These are phyloP conservation scores for Trichoderma atrobrunneum DNA, from an alignment of 2,329 filamentous ascomycete genomes.

Conservation along the genomic window DNA sequence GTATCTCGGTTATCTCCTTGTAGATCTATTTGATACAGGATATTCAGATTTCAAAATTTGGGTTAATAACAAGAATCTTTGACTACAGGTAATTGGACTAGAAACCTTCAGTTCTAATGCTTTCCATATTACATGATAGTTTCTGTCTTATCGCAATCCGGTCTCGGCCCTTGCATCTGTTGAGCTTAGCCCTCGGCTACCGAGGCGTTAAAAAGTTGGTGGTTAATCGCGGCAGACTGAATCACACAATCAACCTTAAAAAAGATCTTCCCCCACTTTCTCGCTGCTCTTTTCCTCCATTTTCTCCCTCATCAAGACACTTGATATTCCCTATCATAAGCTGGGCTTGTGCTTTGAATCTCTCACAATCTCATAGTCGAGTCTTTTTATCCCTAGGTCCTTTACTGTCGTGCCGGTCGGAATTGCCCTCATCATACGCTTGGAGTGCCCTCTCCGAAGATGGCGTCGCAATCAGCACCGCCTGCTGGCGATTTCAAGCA, in stretches of 20 bases:
- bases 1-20: neutral
- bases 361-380: neutral
- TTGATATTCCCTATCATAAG: neutral
- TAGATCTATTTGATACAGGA: neutral
- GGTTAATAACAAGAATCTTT: neutral
- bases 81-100: neutral
- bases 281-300: neutral
- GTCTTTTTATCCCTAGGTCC: neutral
- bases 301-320: too few species aligned
- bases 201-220: neutral
- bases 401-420: conserved; percentile 18
- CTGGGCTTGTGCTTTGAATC: neutral
- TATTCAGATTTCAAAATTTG: neutral
- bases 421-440: conserved; percentile 1
- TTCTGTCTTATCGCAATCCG: neutral
- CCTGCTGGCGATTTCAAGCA: conserved; percentile 16
- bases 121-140: neutral
- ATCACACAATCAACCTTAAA: neutral
- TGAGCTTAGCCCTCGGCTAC: conserved; percentile 8
- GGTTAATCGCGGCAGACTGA: conserved; percentile 9
- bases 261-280: conserved; percentile 10
- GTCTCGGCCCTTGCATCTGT: conserved; percentile 2
- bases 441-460: neutral
- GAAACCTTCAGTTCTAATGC: neutral
- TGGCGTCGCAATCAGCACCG: conserved; percentile 12